Evolutionary conservation across 345 rosid species (phyloP).

Genomic region (Limnanthes douglasii): DNA sequence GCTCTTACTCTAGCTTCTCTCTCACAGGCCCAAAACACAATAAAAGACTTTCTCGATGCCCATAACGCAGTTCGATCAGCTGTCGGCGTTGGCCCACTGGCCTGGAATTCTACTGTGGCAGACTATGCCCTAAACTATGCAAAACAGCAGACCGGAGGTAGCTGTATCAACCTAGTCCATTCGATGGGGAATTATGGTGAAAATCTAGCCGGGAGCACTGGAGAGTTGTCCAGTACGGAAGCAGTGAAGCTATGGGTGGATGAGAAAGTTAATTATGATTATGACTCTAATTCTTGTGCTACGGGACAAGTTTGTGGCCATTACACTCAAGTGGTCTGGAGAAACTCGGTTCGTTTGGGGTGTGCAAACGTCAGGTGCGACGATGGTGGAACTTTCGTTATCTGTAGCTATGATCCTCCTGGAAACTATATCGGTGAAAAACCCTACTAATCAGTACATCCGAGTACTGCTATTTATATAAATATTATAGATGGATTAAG

Average conservation of each 20-base stretch:
- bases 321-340: conserved; percentile 63
- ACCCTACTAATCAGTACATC: conserved; percentile 53
- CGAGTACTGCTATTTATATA: too few species aligned
- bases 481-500: too few species aligned
- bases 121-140: conserved; percentile 22
- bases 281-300: conserved; percentile 24
- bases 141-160: conserved; percentile 23
- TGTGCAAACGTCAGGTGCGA: conserved; percentile 30
- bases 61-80: conserved; percentile 30
- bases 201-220: conserved; percentile 54
- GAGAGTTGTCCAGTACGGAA: conserved; percentile 33
- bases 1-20: too few species aligned
- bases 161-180: conserved; percentile 36
- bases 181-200: conserved; percentile 38
- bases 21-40: too few species aligned
- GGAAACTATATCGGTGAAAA: conserved; percentile 46
- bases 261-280: conserved; percentile 27
- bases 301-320: conserved; percentile 27
- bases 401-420: conserved; percentile 49
- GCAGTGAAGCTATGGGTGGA: conserved; percentile 45
- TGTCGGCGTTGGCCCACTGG: conserved; percentile 33
- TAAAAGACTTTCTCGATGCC: conserved; percentile 24
- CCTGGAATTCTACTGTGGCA: conserved; percentile 42
- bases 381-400: conserved; percentile 36
- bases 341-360: conserved; percentile 33